These are phyloP conservation scores for Fremontodendron californicum DNA, from an alignment of 345 rosid species.

Conservation along the genomic window DNA sequence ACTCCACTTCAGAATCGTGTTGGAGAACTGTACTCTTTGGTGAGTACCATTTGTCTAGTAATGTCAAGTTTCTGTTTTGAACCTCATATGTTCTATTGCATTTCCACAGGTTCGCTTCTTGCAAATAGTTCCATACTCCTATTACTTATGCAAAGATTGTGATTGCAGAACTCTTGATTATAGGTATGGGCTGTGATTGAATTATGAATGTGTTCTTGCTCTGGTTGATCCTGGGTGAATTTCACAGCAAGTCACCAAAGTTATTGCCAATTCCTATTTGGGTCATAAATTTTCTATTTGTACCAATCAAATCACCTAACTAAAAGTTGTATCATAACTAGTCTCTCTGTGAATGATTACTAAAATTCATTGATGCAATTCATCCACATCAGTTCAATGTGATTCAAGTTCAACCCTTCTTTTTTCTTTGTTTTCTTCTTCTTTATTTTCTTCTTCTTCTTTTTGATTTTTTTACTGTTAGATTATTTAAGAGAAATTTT, in stretches of 20 bases:
- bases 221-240: neutral
- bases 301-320: neutral
- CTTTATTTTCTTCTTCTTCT: neutral
- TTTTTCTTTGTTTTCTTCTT: too few species aligned
- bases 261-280: neutral
- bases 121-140: slow-evolving; percentile 81
- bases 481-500: neutral
- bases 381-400: neutral
- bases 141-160: slow-evolving; percentile 92
- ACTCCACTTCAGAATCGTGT: slow-evolving; percentile 99
- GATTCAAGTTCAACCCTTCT: too few species aligned
- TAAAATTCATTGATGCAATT: neutral
- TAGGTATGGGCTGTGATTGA: slow-evolving; percentile 37
- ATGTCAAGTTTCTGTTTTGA: slow-evolving; percentile 15
- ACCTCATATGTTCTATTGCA: slow-evolving; percentile 18
- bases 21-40: slow-evolving; percentile 96
- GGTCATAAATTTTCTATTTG: neutral
- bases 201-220: neutral
- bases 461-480: neutral
- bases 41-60: slow-evolving; percentile 32
- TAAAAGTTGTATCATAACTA: neutral
- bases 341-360: neutral
- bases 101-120: slow-evolving; percentile 82
- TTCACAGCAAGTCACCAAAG: neutral
- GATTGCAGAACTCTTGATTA: slow-evolving; percentile 88